Base-by-base conservation (phyloP, 2,329 filamentous ascomycete species). In the Fusarium goolgardi region DNA sequence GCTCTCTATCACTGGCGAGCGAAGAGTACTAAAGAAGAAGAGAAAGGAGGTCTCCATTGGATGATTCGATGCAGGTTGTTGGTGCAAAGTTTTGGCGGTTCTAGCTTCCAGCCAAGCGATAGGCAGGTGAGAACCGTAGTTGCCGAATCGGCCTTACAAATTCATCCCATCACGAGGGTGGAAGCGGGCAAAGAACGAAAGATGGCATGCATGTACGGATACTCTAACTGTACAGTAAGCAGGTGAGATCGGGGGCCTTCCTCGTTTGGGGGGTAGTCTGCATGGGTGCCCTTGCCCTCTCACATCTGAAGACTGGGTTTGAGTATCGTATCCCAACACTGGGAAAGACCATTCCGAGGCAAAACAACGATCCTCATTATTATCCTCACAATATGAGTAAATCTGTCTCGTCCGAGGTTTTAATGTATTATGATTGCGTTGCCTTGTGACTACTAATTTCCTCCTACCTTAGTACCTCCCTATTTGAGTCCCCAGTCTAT, bases 181-280 rank as follows among this genome's bases (percentile, higher is more conserved):
- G 23, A 40, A 51, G 31, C 32, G 21, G 50, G 31, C 50, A 59
- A 59, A 55, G 47, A 60, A 58, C 41, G 18, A 54, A 59, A 54
- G 43, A 63, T 63, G 57, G 43, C 56, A 63, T 47, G 49, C 63
- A 66, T 61, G 45, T 41, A 52, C 11, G 35, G 35, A 39, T 39
- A 39, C 35, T 39, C 35, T 39, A 39, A 39, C 39, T 40, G 46
- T n/a, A 51, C 47, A 27, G 51, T 43, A 66, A 60, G 63, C 57
- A 67, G 40, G 58, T 67, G 46, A 67, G 59, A 65, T 67, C 59
- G 59, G 64, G 64, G 54, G 56, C 54, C 58, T 59, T 64, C 59
- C 52, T 57, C 25, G 44, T 54, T 53, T 27, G 47, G 31, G 43
- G 32, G 25, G 35, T 45, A 29, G 31, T 37, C 44, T 47, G 23